Conservation (phyloP, 2,329 filamentous ascomycete species). For the Daldinia sp. region DNA sequence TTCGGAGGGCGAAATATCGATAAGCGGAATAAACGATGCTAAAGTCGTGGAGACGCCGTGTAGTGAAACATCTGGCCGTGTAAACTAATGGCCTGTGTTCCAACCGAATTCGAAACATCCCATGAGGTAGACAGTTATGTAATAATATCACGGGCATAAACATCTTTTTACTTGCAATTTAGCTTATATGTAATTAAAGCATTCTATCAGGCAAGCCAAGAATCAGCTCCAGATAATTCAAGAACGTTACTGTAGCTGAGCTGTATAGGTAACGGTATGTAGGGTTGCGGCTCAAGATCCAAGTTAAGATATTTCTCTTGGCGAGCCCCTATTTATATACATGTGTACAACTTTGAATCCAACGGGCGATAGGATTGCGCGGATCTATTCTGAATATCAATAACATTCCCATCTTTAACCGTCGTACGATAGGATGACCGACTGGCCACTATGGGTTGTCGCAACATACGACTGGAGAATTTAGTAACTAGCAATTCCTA, state of each 20-base stretch:
- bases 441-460: conserved; percentile 32
- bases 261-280: background rate
- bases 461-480: conserved; percentile 24
- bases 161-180: background rate
- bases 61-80: background rate
- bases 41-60: background rate
- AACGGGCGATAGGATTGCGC: background rate
- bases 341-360: background rate
- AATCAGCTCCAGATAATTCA: background rate
- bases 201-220: background rate
- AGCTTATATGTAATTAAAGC: background rate
- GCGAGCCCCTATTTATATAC: conserved; percentile 1
- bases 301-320: background rate
- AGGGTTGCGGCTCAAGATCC: background rate
- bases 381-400: conserved; percentile 1
- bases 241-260: background rate
- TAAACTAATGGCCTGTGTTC: background rate
- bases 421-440: conserved; percentile 32
- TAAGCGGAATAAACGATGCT: background rate
- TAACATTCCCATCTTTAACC: conserved; percentile 9
- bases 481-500: conserved; percentile 1
- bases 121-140: conserved; percentile 29
- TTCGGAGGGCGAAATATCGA: background rate
- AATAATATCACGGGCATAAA: conserved; percentile 10
- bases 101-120: conserved; percentile 25